Evolutionary conservation across 768 basidiomycete genomes (phyloP), one percentile per base, ranked within the genome.

Genomic region (Tulasnella sp.): DNA sequence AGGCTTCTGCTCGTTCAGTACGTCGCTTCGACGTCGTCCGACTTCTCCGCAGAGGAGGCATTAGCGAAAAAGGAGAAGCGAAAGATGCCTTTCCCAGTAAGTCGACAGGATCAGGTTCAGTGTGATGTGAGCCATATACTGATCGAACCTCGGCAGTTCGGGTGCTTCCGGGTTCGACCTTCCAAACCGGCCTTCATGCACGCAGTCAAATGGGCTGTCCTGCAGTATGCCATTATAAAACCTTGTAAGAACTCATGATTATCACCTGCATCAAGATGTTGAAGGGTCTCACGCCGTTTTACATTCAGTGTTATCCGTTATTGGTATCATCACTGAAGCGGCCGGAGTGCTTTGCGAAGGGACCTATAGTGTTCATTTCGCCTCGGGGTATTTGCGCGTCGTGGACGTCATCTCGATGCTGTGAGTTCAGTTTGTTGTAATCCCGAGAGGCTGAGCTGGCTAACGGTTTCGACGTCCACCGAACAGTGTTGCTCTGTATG

Each of bases 131-230:
- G n/a, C n/a, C n/a, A n/a, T 12, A 44, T 12, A n/a, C 42, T 44
- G 42, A 44, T n/a, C 42, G 42, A 44, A 19, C 19, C 16, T 65
- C 11, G 11, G 11, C 77, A 92, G 90, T 87, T 94, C 76, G 91
- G 91, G 78, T 93, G 84, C 77, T 91, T 87, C 87, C 83, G 90
- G 77, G 93, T 90, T 78, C 83, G 91, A 17, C 91, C 92, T 0
- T 90, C 91, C 19, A 94, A 92, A 87, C 83, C 89, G 2, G 94
- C 95, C 80, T 96, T 96, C 78, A 91, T 95, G 88, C 89, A 93
- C 77, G 88, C 91, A 11, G 80, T 92, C 78, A 93, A 92, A 41
- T 95, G 93, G 92, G 83, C 86, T 44, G 94, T 96, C 7, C 81
- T 97, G 74, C 95, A 97, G 85, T 96, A 94, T 78, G 88, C 91